Evolutionary conservation across 768 basidiomycete genomes (phyloP), one percentile per base, ranked within the genome.

Genomic region (Russula sp.): DNA sequence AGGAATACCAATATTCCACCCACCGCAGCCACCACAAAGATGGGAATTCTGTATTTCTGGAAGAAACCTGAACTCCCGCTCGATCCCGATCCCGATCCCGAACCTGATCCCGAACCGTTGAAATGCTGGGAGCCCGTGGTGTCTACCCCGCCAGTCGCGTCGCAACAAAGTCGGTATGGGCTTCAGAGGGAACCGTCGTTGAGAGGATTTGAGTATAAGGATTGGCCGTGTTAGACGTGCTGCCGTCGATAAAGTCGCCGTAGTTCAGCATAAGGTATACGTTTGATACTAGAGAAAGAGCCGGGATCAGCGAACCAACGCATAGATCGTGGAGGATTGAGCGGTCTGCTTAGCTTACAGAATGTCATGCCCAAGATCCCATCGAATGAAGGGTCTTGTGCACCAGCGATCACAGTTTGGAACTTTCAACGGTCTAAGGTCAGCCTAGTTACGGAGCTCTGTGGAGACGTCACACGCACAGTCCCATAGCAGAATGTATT

Each of bases 281-380:
- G 69, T 89, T 89, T 49, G 85, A 82, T 61, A 88, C 87, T 88
- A 68, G 22, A 46, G 51, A 52, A 9, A 8, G 46, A 46, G 42
- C 22, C n/a, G 5, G 32, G 13, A 38, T 24, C 18, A 44, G 9
- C 24, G n/a, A 26, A 48, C 49, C 7, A 16, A 7, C n/a, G 11
- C n/a, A 48, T n/a, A 42, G 13, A 8, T 22, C 32, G n/a, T n/a
- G 57, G 53, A 11, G 14, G 34, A 54, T 36, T 11, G 6, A 5
- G 13, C 8, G 50, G 0, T 61, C 28, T 7, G 77, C 84, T 70
- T 68, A 87, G 77, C 84, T 70, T 68, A 87, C 87, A 73, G 74
- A 88, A 88, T 16, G 83, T 80, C 86, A 89, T 89, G 62, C 89
- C 88, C 42, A 90, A 77, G 51, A 90, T 80, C 74, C 85, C 80